Conservation (phyloP, 352 stramenopile genomes). For the Pythium monospermum region DNA sequence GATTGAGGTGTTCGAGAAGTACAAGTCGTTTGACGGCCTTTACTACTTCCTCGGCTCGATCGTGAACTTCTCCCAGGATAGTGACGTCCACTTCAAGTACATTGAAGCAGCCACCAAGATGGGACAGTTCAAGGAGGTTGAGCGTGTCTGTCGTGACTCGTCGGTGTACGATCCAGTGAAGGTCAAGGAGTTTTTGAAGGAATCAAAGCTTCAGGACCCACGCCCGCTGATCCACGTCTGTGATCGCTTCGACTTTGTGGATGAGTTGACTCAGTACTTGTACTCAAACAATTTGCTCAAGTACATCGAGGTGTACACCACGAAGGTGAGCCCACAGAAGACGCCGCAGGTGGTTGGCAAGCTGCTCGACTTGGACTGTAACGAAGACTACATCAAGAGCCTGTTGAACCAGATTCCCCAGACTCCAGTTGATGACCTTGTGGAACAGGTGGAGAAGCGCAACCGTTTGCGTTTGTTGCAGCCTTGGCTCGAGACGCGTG, state of each 20-base stretch:
- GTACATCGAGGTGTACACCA: constrained; percentile 99
- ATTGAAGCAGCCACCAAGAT: constrained; percentile 99
- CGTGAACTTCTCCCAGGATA: constrained; percentile 98
- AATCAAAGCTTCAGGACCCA: constrained; percentile 98
- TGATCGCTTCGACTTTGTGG: constrained; percentile 99
- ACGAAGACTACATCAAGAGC: constrained; percentile 99
- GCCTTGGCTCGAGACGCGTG: constrained; percentile 98
- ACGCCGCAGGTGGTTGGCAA: constrained; percentile 99
- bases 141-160: constrained; percentile 99
- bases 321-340: constrained; percentile 96
- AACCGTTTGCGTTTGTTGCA: constrained; percentile 99
- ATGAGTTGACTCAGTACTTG: constrained; percentile 99
- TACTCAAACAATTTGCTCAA: constrained; percentile 99
- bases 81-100: constrained; percentile 99
- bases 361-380: constrained; percentile 96
- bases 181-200: constrained; percentile 99
- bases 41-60: constrained; percentile 99
- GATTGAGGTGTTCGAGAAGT: constrained; percentile 99
- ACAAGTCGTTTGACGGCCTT: constrained; percentile 96
- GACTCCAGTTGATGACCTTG: constrained; percentile 96
- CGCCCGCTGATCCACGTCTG: constrained; percentile 99
- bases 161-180: constrained; percentile 98
- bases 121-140: constrained; percentile 99
- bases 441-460: constrained; percentile 98
- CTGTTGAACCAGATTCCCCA: constrained; percentile 97